Evolutionary conservation across 768 basidiomycete genomes (phyloP).

Genomic region (Auriscalpium microsporum): DNA sequence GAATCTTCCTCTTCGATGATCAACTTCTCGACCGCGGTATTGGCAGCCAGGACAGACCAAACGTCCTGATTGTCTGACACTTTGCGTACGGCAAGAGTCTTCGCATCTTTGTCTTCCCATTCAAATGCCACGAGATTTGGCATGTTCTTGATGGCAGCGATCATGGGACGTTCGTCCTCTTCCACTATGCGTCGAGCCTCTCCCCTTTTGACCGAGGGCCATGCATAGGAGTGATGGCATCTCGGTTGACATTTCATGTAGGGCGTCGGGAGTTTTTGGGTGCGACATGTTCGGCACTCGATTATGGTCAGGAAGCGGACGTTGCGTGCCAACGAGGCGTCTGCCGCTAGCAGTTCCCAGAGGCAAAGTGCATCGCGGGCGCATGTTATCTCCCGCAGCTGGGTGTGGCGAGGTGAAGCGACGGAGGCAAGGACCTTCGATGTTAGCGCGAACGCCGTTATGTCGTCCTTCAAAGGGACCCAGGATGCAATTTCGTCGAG

Average conservation of each 20-base stretch:
- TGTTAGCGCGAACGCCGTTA: background rate
- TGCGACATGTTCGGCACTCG: background rate
- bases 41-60: background rate
- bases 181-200: no score
- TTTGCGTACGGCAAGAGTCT: background rate
- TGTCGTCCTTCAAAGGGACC: background rate
- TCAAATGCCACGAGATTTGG: no score
- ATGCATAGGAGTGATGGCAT: no score
- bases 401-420: background rate
- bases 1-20: background rate
- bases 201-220: no score
- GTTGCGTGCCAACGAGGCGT: background rate
- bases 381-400: background rate
- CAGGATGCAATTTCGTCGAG: background rate
- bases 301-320: background rate
- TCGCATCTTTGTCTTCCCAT: background rate
- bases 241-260: no score
- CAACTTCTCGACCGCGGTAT: background rate
- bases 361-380: background rate
- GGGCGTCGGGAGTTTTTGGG: no score
- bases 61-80: background rate
- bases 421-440: background rate
- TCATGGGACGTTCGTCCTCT: no score
- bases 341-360: background rate
- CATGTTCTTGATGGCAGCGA: no score